phyloP scores from a whole-genome alignment of 2,329 filamentous ascomycete genomes.

The Pseudopithomyces chartarum region DNA sequence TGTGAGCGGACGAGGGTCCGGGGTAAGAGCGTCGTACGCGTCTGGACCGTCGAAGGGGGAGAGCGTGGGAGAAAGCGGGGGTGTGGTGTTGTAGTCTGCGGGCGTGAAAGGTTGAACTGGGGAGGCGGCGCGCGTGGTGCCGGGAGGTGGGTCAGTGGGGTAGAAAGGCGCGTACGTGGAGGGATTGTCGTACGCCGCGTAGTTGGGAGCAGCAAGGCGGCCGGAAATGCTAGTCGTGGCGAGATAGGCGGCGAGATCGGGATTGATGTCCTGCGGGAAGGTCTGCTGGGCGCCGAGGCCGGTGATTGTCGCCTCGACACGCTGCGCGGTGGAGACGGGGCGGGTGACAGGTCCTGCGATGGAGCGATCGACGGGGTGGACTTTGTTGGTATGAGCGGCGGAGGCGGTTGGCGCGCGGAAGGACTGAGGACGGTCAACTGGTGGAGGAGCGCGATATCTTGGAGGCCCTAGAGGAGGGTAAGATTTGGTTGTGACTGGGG shows the following conservation, averaged over 20 bases:
- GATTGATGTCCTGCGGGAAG: not conserved
- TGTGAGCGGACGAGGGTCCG: conserved; percentile 20
- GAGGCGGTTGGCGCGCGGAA: not conserved
- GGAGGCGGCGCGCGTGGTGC: no score
- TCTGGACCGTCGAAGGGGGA: not conserved
- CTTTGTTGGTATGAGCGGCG: no score
- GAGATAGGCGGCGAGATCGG: not conserved
- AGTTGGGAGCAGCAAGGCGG: not conserved
- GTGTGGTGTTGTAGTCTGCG: not conserved
- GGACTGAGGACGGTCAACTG: no score
- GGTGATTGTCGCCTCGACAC: not conserved
- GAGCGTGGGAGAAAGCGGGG: not conserved
- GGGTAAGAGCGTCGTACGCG: not conserved
- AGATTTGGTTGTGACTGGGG: no score
- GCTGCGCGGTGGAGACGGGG: no score
- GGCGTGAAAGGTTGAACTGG: no score
- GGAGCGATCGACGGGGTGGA: no score
- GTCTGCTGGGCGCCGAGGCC: not conserved
- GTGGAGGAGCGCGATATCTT: no score
- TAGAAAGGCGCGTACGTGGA: not conserved
- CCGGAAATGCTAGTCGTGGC: not conserved
- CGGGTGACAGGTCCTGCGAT: no score
- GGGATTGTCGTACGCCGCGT: not conserved
- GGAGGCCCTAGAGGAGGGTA: no score
- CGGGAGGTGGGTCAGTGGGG: no score